Base-by-base conservation (phyloP, 2,329 filamentous ascomycete species). In the Ophiostoma sp. region DNA sequence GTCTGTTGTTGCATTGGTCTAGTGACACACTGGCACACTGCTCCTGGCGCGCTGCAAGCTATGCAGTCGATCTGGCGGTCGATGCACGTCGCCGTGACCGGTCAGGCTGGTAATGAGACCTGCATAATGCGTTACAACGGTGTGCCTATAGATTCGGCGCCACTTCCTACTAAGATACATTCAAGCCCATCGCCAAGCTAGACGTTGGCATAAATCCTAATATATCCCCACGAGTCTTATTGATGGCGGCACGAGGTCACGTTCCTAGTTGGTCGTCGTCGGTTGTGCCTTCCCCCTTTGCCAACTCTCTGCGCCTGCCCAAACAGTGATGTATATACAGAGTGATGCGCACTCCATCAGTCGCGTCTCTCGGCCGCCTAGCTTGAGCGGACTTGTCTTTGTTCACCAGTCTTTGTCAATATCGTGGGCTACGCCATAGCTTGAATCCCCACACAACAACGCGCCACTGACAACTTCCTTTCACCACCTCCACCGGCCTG, bases 81-180 rank as follows among this genome's bases (percentile, higher is more conserved):
- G 57, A 27, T 62, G 57, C 57, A 62, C 27, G 57, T 62, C 27
- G 57, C 57, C 57, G 15, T 27, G 57, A 62, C 57, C 27, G 57
- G 57, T 62, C 57, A 62, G 57, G 57, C 57, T 57, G 52, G 52
- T 27, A 27, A 27, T 62, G 27, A 62, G 57, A 62, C 57, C 27
- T 62, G 57, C 57, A 62, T 62, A 20, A 33, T 62, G 27, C 23
- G 57, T 62, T 62, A 62, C 7, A 54, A 4, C 31, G 17, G 11
- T 57, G 5, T 17, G 44, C 44, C 23, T 27, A 20, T 52, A 57
- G 52, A 13, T 27, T 27, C 17, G n/a, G 23, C n/a, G 52, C 11
- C 23, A 48, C 44, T 48, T 48, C 6, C 44, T n/a, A n/a, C 23
- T 31, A n/a, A 4, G 11, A 7, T 27, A n/a, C 23, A 27, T 11